These are phyloP conservation scores for Lachancea lanzarotensis DNA, from an alignment of 805 yeast species.

Conservation along the genomic window DNA sequence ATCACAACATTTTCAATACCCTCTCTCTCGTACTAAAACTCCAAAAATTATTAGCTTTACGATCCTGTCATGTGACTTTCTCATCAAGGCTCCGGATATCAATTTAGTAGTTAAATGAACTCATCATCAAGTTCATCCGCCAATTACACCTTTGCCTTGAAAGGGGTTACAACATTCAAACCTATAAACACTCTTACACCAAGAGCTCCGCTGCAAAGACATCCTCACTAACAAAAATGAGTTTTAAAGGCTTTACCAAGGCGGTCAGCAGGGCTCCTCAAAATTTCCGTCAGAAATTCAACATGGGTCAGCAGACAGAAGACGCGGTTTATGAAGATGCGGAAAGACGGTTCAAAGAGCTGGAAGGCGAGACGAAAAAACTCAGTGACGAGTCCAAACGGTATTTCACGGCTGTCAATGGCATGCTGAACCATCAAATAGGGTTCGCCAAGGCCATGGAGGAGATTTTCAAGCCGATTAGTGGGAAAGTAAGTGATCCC, in stretches of 20 bases:
- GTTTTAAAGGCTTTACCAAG: conserved; percentile 82
- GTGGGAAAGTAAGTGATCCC: conserved; percentile 89
- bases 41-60: no score
- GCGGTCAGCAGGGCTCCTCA: conserved; percentile 87
- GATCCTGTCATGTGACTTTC: no score
- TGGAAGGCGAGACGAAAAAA: conserved; percentile 84
- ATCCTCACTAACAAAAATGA: conserved; percentile 44
- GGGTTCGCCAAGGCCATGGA: conserved; percentile 95
- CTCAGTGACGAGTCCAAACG: conserved; percentile 84
- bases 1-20: no score
- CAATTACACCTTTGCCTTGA: no score
- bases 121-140: no score
- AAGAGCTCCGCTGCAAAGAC: no score
- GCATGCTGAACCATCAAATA: conserved; percentile 87
- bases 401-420: conserved; percentile 86
- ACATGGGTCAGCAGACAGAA: conserved; percentile 71
- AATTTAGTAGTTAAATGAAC: no score
- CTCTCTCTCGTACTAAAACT: no score
- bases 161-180: no score
- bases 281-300: conserved; percentile 78
- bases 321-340: conserved; percentile 94
- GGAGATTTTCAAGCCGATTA: conserved; percentile 91
- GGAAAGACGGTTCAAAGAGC: conserved; percentile 89
- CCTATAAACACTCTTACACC: no score
- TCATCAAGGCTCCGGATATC: no score